Base-by-base conservation (phyloP, 2,329 filamentous ascomycete species). In the Fusarium tuaranense region DNA sequence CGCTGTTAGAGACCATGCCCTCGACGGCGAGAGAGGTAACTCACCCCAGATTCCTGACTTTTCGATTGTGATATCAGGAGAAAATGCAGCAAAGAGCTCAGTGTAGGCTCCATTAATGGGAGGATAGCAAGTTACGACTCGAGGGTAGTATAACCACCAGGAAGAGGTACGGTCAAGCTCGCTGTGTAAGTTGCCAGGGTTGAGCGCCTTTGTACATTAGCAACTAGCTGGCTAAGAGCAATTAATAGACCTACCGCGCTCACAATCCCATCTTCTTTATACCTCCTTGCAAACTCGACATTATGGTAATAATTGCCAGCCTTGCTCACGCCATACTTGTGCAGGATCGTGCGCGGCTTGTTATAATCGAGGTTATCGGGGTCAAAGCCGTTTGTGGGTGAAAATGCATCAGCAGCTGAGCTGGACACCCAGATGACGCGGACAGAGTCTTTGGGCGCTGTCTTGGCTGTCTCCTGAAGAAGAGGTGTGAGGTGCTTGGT, bases 31-130 rank as follows among this genome's bases (percentile, higher is more conserved):
- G 39, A 9, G 25, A 7, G 13, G 7, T 3, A 1, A 59, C 74
- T 57, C 72, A 79, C 80, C 72, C 80, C 81, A 84, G 7, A 68
- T 69, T 9, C 83, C 82, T 2, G 79, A 78, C 25, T 83, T 82
- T 38, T 84, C 83, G 2, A 81, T 55, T 2, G 82, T 86, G 12
- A 88, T 80, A 0, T 87, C 83, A 0, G 82, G 80, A 0, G 85
- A 84, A 55, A 87, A 78, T 0, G 82, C 86, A 7, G 86, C 84
- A 69, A 83, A 89, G 2, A 89, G 78, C 75, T 87, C 83, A 0
- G 87, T 88, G 69, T 87, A 88, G 0, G 86, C 86, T 4, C 87
- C 87, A 41, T 83, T 74, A n/a, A 82, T 73, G 4, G 78, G 59
- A 12, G 77, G 63, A 44, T 78, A 78, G 10, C 73, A 77, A 1